phyloP scores from a whole-genome alignment of 2,329 filamentous ascomycete species.

The Nakataea oryzae region DNA sequence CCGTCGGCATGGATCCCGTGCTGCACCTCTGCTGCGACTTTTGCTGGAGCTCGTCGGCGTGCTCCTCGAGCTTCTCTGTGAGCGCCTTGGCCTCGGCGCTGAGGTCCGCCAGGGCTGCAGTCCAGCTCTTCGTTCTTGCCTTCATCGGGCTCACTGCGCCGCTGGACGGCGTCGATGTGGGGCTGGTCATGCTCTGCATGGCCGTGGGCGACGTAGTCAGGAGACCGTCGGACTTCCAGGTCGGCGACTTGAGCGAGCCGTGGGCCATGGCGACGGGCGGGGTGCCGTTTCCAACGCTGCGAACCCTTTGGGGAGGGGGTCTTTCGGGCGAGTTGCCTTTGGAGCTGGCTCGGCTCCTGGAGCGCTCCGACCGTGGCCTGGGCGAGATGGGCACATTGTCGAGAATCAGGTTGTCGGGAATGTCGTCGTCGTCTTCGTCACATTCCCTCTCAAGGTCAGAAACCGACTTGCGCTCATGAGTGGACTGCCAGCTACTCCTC shows the following conservation, averaged over 20 bases:
- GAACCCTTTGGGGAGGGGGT: background rate
- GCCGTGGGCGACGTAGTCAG: background rate
- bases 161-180: conserved; percentile 5
- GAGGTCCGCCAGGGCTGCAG: conserved; percentile 55
- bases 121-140: conserved; percentile 63
- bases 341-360: conserved; percentile 33
- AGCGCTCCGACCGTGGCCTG: conserved; percentile 46
- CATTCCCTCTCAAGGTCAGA: conserved; percentile 67
- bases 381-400: conserved; percentile 79
- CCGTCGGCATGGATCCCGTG: conserved; percentile 24
- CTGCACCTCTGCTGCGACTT: conserved; percentile 22
- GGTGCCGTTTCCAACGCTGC: conserved; percentile 48
- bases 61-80: conserved; percentile 72
- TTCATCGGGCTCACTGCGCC: conserved; percentile 32
- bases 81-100: conserved; percentile 63
- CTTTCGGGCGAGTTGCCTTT: conserved; percentile 19
- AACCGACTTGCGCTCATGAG: conserved; percentile 52
- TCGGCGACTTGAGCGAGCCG: conserved; percentile 46
- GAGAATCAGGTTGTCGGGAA: conserved; percentile 68
- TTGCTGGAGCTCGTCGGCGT: conserved; percentile 53
- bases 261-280: conserved; percentile 47
- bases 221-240: conserved; percentile 23
- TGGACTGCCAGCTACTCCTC: conserved; percentile 64
- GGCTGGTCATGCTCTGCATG: background rate
- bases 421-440: conserved; percentile 64